Evolutionary conservation across 2,329 filamentous ascomycete genomes (phyloP).

Genomic region (Hypoxylon sp.): DNA sequence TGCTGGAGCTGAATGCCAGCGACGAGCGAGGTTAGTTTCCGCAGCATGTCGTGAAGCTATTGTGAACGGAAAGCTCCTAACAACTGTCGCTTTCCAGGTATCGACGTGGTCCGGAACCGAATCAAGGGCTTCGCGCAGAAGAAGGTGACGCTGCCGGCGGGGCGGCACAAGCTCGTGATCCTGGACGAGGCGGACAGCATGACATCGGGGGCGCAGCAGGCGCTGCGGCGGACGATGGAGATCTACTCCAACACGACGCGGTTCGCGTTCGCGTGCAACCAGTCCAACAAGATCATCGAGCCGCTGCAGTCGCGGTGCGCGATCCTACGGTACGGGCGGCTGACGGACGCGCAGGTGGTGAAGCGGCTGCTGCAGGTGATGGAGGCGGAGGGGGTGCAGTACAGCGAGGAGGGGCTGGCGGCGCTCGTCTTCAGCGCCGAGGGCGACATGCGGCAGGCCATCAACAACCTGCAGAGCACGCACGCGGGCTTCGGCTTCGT

Average conservation of each 20-base stretch:
- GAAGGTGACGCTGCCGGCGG: constrained; percentile 91
- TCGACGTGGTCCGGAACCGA: constrained; percentile 94
- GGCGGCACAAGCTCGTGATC: constrained; percentile 95
- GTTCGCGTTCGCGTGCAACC: constrained; percentile 98
- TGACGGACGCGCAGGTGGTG: constrained; percentile 92
- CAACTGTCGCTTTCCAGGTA: constrained; percentile 63
- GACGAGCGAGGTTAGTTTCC: constrained; percentile 79
- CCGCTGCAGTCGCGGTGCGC: constrained; percentile 97
- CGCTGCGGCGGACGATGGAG: constrained; percentile 95
- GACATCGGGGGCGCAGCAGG: constrained; percentile 96
- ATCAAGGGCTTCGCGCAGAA: constrained; percentile 99
- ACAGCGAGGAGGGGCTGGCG: constrained; percentile 91
- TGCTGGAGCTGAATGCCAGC: constrained; percentile 93
- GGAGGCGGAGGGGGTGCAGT: constrained; percentile 87
- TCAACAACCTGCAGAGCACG: constrained; percentile 97
- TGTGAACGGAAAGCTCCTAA: neutral
- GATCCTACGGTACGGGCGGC: constrained; percentile 89
- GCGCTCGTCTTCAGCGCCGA: constrained; percentile 98
- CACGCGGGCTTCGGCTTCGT: constrained; percentile 94
- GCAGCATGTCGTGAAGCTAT: too few species aligned
- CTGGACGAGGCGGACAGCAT: constrained; percentile 98
- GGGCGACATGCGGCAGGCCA: constrained; percentile 98
- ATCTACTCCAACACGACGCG: constrained; percentile 96
- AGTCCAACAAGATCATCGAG: constrained; percentile 99
- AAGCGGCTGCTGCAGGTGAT: constrained; percentile 91